A percentile compares a stretch with the other conserved stretches of the same genome.
Evolutionary conservation across 1,284 basidiomycete genomes (phyloP).

Genomic region (Leccinum subrobustum): DNA sequence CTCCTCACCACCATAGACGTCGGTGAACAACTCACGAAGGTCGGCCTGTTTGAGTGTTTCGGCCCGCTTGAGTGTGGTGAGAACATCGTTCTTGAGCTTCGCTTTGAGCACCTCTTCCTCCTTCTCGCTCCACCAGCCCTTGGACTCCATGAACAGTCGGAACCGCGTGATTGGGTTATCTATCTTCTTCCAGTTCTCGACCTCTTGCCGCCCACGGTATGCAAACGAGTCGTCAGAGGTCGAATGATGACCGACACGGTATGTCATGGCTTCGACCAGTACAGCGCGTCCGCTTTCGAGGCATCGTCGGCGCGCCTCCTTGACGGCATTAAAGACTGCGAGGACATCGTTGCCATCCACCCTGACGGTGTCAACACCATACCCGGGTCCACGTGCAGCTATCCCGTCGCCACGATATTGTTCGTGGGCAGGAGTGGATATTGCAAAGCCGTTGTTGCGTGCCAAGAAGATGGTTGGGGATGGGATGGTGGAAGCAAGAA

Average conservation of each 20-base stretch:
- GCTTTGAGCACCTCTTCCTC: conserved; percentile 75
- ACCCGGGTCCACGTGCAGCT: conserved; percentile 89
- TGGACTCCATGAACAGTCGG: conserved; percentile 77
- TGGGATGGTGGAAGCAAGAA: conserved; percentile 74
- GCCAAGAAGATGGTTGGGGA: conserved; percentile 73
- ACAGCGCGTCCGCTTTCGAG: conserved; percentile 82
- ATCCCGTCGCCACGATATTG: conserved; percentile 95
- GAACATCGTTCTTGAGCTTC: conserved; percentile 70
- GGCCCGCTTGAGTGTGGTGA: conserved; percentile 76
- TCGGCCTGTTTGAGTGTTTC: conserved; percentile 72
- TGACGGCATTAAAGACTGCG: conserved; percentile 81
- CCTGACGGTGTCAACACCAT: conserved; percentile 86
- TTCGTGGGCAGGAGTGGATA: conserved; percentile 88
- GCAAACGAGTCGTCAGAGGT: conserved; percentile 94
- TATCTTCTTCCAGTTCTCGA: conserved; percentile 82
- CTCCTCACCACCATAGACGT: conserved; percentile 83
- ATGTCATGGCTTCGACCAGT: conserved; percentile 91
- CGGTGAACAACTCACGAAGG: conserved; percentile 81
- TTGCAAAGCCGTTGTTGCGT: conserved; percentile 92
- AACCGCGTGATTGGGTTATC: conserved; percentile 90
- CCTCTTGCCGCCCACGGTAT: conserved; percentile 82
- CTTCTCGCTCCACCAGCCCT: conserved; percentile 82
- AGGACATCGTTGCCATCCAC: conserved; percentile 95
- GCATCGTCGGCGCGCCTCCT: conserved; percentile 76
- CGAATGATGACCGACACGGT: conserved; percentile 92